These are phyloP conservation scores for Sarcocystis neurona DNA, from an alignment of 169 alveolate species.

Conservation along the genomic window DNA sequence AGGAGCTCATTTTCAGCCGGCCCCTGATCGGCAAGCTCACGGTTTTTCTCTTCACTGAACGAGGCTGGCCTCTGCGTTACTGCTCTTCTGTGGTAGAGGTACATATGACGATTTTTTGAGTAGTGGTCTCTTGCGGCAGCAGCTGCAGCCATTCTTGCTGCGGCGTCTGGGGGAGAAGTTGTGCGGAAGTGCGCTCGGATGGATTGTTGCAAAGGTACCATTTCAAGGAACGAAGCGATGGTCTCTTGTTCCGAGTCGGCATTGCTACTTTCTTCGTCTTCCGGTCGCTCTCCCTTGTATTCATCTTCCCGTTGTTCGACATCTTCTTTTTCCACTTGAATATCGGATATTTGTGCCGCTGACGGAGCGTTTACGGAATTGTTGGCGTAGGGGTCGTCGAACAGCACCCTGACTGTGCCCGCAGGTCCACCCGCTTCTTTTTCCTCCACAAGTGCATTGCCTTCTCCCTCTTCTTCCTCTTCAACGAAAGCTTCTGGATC, in stretches of 20 bases:
- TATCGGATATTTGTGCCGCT: not conserved
- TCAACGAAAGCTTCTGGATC: not conserved
- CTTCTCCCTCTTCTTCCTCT: not conserved
- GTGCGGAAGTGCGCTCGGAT: not conserved
- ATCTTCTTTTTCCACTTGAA: not conserved
- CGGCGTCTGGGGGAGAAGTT: not conserved
- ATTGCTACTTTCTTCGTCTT: too few species aligned
- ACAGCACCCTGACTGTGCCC: too few species aligned
- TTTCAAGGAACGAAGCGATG: not conserved
- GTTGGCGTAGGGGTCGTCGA: conserved; percentile 15
- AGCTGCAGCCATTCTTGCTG: not conserved
- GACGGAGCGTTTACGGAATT: too few species aligned
- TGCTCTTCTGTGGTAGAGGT: too few species aligned
- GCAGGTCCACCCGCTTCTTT: not conserved
- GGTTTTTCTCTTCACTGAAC: conserved; percentile 15
- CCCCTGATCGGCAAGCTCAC: not conserved
- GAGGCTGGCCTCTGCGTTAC: too few species aligned
- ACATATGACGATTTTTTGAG: too few species aligned
- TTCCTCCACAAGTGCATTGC: not conserved
- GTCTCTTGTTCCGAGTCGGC: too few species aligned
- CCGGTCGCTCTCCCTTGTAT: too few species aligned
- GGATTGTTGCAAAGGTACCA: not conserved
- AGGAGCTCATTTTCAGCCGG: conserved; percentile 12
- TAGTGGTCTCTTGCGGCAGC: too few species aligned
- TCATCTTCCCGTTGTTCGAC: not conserved